Base-by-base conservation (phyloP, 805 yeast species). In the Priceomyces medius region DNA sequence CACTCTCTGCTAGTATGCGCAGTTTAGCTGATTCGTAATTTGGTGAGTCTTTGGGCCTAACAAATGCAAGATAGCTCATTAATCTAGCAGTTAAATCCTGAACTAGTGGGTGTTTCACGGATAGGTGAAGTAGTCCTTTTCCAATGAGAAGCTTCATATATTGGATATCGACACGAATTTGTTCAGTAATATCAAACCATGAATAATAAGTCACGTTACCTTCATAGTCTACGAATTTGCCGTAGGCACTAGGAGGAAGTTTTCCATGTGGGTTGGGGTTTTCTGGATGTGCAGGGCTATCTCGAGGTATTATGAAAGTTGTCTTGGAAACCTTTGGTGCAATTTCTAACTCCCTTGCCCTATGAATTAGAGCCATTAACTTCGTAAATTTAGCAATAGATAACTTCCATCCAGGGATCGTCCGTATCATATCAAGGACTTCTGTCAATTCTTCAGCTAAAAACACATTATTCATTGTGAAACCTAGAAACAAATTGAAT, bases 121-220 rank as follows among this genome's bases (percentile, higher is more conserved):
- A 66, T 26, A 77, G 31, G 42, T 71, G 51, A 44, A 71, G 41
- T 20, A 73, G 48, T 29, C 63, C 55, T 35, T 52, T 55, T 49
- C 59, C 51, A 2, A 74, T 59, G 26, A 68, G 49, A 18, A 73
- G 42, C 17, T 67, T 45, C 43, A 76, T 35, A 42, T 63, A 51
- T 29, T 67, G 55, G 21, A 68, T 61, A 50, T 66, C 51, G 19
- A 66, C 61, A 43, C 63, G 69, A 0, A 68, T 53, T 42, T 76
- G 80, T 40, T 79, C 81, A 6, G 76, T 60, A 5, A 74, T 58
- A 51, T 80, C 85, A 60, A 63, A 71, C 84, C 84, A 80, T 20
- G 68, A 61, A 45, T 63, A 56, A 24, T 51, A 53, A 7, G 14
- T 35, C 2, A 33, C 38, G 1, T 17, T 21, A 7, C 42, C 49